phyloP scores from a whole-genome alignment of 2,329 filamentous ascomycete species.

The Sarocladiaceae sp. region DNA sequence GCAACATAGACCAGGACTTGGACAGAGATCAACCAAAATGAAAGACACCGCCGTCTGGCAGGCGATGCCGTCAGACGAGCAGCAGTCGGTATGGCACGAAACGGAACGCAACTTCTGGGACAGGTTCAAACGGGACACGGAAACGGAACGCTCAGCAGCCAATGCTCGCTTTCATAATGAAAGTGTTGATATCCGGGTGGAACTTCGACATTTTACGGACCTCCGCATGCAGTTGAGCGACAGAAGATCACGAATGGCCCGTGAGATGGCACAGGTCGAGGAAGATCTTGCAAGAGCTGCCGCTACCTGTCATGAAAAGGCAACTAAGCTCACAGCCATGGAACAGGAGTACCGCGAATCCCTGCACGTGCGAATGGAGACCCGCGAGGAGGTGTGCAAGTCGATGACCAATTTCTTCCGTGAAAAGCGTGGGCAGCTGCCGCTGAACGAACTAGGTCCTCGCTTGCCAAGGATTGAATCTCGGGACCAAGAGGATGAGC shows the following conservation, averaged over 20 bases:
- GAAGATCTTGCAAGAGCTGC: slow-evolving; percentile 29
- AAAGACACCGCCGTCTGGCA: slow-evolving; percentile 22
- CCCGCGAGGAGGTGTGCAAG: slow-evolving; percentile 21
- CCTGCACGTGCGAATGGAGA: slow-evolving; percentile 23
- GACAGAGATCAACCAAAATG: slow-evolving; percentile 1
- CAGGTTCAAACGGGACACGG: slow-evolving; percentile 17
- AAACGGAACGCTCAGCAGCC: slow-evolving; percentile 16
- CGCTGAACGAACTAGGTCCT: slow-evolving; percentile 14
- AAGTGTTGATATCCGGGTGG: slow-evolving; percentile 21
- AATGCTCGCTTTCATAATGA: slow-evolving; percentile 18
- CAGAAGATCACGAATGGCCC: slow-evolving; percentile 22
- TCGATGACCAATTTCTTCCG: slow-evolving; percentile 31
- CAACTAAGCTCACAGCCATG: slow-evolving; percentile 27
- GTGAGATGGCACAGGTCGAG: slow-evolving; percentile 31
- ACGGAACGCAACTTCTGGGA: slow-evolving; percentile 31
- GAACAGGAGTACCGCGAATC: slow-evolving; percentile 26
- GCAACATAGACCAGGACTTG: not conserved
- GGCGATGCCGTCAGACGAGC: slow-evolving; percentile 25
- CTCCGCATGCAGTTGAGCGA: slow-evolving; percentile 23
- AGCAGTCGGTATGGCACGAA: slow-evolving; percentile 29
- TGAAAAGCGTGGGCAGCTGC: slow-evolving; percentile 23
- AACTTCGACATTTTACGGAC: slow-evolving; percentile 24
- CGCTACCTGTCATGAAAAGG: slow-evolving; percentile 26
- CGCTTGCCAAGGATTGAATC: slow-evolving; percentile 13
- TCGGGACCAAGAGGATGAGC: not conserved